Evolutionary conservation across 768 basidiomycete species (phyloP).

Genomic region (Dioszegia hungarica): DNA sequence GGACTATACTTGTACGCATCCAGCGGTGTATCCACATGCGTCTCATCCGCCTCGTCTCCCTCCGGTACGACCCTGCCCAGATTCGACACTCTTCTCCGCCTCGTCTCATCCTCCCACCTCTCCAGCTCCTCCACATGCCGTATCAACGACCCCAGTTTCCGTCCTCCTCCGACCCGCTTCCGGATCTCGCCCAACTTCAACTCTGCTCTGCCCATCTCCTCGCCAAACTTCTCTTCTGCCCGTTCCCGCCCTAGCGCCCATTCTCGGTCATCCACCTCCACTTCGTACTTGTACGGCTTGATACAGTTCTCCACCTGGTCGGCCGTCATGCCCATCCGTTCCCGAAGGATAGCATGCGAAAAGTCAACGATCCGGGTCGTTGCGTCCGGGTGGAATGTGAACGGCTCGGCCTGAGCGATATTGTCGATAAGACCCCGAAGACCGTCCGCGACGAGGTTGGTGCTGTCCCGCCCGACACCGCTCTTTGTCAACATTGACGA

Average conservation of each 20-base stretch:
- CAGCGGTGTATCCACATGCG: conserved; percentile 53
- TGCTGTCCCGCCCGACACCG: conserved; percentile 90
- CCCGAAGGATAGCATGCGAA: conserved; percentile 85
- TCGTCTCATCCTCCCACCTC: conserved; percentile 54
- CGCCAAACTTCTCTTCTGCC: conserved; percentile 73
- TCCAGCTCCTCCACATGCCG: conserved; percentile 76
- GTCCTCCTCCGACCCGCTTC: conserved; percentile 78
- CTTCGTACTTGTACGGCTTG: conserved; percentile 98
- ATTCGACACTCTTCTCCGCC: conserved; percentile 24
- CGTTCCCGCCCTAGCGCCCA: conserved; percentile 80
- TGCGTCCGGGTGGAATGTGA: conserved; percentile 81
- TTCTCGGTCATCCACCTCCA: conserved; percentile 86
- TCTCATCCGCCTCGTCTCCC: conserved; percentile 55
- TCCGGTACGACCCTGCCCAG: conserved; percentile 17
- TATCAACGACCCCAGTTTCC: conserved; percentile 71
- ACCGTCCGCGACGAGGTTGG: conserved; percentile 89
- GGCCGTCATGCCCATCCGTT: conserved; percentile 86
- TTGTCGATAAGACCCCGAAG: conserved; percentile 82
- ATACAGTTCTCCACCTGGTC: conserved; percentile 99
- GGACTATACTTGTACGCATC: conserved; percentile 88
- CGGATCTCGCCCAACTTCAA: conserved; percentile 77
- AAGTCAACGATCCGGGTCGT: conserved; percentile 87
- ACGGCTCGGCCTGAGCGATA: conserved; percentile 82
- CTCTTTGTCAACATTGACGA: conserved; percentile 90
- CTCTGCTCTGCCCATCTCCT: conserved; percentile 80